These are phyloP conservation scores for Juglanconis oblonga DNA, from an alignment of 2,329 filamentous ascomycete genomes.

Conservation along the genomic window DNA sequence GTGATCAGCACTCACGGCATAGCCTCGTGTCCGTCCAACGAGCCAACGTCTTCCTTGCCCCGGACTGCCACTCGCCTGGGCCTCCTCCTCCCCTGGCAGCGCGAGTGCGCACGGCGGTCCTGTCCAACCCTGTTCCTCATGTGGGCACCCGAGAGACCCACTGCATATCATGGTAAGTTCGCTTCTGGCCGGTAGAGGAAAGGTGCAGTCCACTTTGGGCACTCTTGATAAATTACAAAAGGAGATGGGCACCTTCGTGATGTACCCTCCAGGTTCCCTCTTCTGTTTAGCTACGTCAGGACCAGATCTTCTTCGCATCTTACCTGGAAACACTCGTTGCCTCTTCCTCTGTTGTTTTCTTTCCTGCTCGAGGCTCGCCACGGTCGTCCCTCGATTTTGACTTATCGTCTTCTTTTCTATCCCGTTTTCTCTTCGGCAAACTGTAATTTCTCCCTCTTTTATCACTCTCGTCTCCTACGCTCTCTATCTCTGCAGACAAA, in stretches of 20 bases:
- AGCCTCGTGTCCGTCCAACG: too few relatives aligned
- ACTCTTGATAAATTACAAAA: constrained; percentile 18
- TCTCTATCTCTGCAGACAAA: neutral
- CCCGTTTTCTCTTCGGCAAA: constrained; percentile 6
- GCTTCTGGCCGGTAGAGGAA: constrained; percentile 8
- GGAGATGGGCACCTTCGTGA: constrained; percentile 13
- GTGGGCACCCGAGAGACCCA: constrained; percentile 14
- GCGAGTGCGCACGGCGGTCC: constrained; percentile 7
- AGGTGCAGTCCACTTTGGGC: constrained; percentile 8
- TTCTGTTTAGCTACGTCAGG: neutral
- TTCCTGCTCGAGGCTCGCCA: constrained; percentile 14
- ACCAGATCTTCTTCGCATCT: constrained; percentile 8
- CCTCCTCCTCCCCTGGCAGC: constrained; percentile 2
- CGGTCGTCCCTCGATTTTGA: constrained; percentile 14
- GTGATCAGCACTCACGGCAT: too few relatives aligned
- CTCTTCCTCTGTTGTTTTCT: constrained; percentile 2
- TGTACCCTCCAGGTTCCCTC: neutral
- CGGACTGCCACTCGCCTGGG: neutral
- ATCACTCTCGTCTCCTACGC: neutral
- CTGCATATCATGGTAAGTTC: constrained; percentile 12
- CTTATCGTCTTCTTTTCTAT: neutral
- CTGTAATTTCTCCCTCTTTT: neutral
- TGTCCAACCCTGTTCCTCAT: constrained; percentile 1
- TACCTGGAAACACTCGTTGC: constrained; percentile 7
- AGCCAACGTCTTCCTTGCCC: too few relatives aligned